Base-by-base conservation (phyloP, 495 filamentous ascomycete species). In the Physcia stellaris region DNA sequence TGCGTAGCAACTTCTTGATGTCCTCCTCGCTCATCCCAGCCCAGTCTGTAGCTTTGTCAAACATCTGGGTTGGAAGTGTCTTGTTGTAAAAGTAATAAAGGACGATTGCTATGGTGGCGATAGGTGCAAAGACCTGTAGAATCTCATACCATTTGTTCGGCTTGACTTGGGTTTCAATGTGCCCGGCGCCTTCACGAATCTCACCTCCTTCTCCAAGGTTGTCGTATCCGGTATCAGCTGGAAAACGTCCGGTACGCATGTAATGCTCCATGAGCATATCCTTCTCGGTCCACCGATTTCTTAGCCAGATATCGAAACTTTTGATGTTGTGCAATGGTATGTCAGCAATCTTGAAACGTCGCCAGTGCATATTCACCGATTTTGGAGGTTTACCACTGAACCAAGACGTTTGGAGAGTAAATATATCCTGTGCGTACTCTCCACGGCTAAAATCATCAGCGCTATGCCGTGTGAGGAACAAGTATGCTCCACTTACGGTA, bases 321-420 rank as follows among this genome's bases (percentile, higher is more conserved):
- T 76, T 68, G 7, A 55, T 55, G 50, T 72, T 69, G 20, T 75
- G 63, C 12, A 84, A 48, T 0, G 83, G 83, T 13, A 90, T 85
- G 23, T 73, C 65, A 24, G 59, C 60, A 6, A 85, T 39, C 0
- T 62, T 56, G 49, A 86, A 87, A 3, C 80, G 70, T 11, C 83
- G 70, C 80, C 80, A 90, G 55, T 87, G 73, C 62, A 90, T 82
- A 52, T 87, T 86, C 38, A 88, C 80, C 0, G 79, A 86, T 51
- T 82, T 84, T 2, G 83, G 83, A 3, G 80, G 76, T 24, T 77
- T 71, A 18, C 83, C 83, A 55, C 80, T 66, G 45, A 87, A 75
- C 49, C 83, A 88, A 10, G 75, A 80, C 31, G 72, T 69, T 4
- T 70, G 64, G 10, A 90, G 63, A 5, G 77, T 84, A 58, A 83